These are phyloP conservation scores for Spizellomyces sp. DNA, from an alignment of 192 early-diverging fungal genomes.

Conservation along the genomic window DNA sequence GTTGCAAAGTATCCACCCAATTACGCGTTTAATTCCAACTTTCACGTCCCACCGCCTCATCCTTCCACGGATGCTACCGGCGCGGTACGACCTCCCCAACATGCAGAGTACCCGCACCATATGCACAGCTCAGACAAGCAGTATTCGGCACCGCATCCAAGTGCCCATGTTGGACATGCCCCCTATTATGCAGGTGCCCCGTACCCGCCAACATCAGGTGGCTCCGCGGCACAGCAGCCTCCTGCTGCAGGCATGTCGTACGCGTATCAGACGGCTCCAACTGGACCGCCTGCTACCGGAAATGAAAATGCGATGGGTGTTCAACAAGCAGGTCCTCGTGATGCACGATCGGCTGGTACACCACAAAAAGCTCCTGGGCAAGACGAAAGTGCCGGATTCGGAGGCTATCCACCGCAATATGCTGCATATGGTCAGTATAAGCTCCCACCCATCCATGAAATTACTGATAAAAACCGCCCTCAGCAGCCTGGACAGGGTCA, in stretches of 20 bases:
- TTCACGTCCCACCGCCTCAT: constrained; percentile 18
- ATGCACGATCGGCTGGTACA: neutral
- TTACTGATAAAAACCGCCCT: neutral
- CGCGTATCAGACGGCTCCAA: too few species aligned
- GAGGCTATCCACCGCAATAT: neutral
- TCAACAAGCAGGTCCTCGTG: neutral
- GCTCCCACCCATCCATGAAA: constrained; percentile 12
- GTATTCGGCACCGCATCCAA: neutral
- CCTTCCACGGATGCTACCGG: neutral
- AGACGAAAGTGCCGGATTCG: neutral
- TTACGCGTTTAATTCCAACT: constrained; percentile 9
- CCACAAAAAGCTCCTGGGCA: neutral
- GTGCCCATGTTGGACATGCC: neutral
- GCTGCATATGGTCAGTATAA: constrained; percentile 4
- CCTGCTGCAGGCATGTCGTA: too few species aligned
- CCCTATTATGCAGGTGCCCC: neutral
- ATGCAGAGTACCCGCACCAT: constrained; percentile 6
- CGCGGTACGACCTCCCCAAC: neutral
- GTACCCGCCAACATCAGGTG: too few species aligned
- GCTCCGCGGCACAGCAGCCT: too few species aligned
- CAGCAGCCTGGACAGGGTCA: neutral
- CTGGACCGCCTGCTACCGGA: too few species aligned
- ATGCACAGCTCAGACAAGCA: neutral
- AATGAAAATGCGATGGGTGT: too few species aligned
- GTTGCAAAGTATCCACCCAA: constrained; percentile 8